Conservation (phyloP, 1,139 yeast genomes). For the Taphrina communis region DNA sequence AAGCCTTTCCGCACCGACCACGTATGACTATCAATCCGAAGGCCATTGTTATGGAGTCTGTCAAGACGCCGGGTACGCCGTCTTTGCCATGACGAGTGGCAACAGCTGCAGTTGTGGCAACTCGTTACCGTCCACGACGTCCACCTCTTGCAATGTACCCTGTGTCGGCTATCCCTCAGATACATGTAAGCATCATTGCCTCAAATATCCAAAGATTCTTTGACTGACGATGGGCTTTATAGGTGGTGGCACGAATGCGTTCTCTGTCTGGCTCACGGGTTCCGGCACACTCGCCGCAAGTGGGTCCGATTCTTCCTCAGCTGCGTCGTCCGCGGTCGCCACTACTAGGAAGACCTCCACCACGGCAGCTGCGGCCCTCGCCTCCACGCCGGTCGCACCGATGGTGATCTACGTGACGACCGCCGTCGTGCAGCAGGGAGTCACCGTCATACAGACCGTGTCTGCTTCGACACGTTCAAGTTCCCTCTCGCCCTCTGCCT, state of each 20-base stretch:
- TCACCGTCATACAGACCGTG: slow-evolving; percentile 37
- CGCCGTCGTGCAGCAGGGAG: slow-evolving; percentile 34
- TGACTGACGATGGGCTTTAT: neutral
- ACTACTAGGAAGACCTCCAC: slow-evolving; percentile 9
- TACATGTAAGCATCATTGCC: slow-evolving; percentile 53
- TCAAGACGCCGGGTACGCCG: slow-evolving; percentile 52
- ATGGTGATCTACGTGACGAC: slow-evolving; percentile 46
- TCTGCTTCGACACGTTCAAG: slow-evolving; percentile 22
- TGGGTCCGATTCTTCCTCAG: slow-evolving; percentile 31
- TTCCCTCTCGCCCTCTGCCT: slow-evolving; percentile 14
- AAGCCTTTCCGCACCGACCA: slow-evolving; percentile 38
- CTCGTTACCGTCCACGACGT: slow-evolving; percentile 57
- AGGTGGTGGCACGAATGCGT: slow-evolving; percentile 58
- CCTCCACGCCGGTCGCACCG: slow-evolving; percentile 42
- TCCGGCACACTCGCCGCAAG: slow-evolving; percentile 43
- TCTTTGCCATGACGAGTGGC: slow-evolving; percentile 67
- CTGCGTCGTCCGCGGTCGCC: slow-evolving; percentile 40
- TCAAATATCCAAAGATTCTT: slow-evolving; percentile 7
- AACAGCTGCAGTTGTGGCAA: slow-evolving; percentile 70
- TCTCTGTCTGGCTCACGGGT: slow-evolving; percentile 48
- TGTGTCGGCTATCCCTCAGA: slow-evolving; percentile 63
- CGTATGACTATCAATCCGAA: slow-evolving; percentile 45
- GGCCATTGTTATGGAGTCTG: slow-evolving; percentile 44
- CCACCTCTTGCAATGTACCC: slow-evolving; percentile 55
- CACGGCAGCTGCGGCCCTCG: slow-evolving; percentile 39